Evolutionary conservation across 2,329 filamentous ascomycete genomes (phyloP).

Genomic region (Hymenotorrendiella dingleyae): DNA sequence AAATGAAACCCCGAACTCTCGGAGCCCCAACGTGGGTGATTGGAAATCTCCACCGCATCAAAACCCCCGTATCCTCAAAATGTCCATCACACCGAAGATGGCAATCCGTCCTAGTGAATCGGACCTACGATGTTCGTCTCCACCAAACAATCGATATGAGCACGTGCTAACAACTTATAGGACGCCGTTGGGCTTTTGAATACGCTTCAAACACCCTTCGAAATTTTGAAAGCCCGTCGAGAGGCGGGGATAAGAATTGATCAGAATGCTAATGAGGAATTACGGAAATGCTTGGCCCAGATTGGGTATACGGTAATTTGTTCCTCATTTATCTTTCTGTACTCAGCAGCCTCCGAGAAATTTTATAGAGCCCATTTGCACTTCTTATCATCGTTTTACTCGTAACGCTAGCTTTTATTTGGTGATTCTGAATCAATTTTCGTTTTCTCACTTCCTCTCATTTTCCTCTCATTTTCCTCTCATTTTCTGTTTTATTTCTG

Average conservation of each 20-base stretch:
- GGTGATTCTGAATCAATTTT: not conserved
- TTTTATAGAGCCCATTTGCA: too few species aligned
- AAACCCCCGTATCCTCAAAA: not conserved
- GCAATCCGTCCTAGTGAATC: not conserved
- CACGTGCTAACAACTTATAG: constrained; percentile 39
- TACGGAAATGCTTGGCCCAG: constrained; percentile 69
- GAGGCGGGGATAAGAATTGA: constrained; percentile 70
- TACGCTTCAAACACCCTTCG: constrained; percentile 82
- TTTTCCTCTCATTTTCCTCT: not conserved
- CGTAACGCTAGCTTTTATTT: too few species aligned
- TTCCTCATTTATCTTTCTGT: not conserved
- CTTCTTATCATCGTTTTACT: too few species aligned
- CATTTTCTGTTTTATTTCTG: not conserved
- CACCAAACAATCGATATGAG: not conserved
- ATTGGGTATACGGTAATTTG: constrained; percentile 68
- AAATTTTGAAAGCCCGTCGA: constrained; percentile 70
- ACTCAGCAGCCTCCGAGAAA: too few species aligned
- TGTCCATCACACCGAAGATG: not conserved
- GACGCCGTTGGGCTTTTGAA: constrained; percentile 84
- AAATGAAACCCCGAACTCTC: constrained; percentile 1
- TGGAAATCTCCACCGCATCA: not conserved
- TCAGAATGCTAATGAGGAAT: constrained; percentile 66
- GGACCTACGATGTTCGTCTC: constrained; percentile 11
- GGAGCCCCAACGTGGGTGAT: not conserved
- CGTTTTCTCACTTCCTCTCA: not conserved